phyloP scores from a whole-genome alignment of 1,139 yeast genomes.

The Scheffersomyces segobiensis region DNA sequence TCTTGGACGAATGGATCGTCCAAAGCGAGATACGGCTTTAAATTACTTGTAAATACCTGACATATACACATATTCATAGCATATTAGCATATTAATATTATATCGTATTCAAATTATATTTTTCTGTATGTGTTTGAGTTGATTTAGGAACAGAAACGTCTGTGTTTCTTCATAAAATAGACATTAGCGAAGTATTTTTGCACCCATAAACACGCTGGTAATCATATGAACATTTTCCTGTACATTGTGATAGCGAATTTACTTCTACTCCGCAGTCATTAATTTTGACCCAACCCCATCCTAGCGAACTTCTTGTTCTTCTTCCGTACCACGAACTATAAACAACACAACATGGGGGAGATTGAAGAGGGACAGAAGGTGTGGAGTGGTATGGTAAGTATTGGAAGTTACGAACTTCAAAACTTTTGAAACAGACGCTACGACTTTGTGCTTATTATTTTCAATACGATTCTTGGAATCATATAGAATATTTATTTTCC shows the following conservation, averaged over 20 bases:
- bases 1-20: conserved; percentile 28
- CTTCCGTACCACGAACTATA: background rate
- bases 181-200: no score
- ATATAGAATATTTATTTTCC: no score
- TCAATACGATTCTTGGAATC: background rate
- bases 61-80: background rate
- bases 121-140: no score
- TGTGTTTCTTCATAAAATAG: no score
- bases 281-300: background rate
- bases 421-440: background rate
- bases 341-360: background rate
- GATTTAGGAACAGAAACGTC: no score
- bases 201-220: background rate
- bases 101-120: background rate
- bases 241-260: background rate
- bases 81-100: background rate
- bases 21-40: conserved; percentile 1
- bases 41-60: background rate
- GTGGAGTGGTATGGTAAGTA: conserved; percentile 18
- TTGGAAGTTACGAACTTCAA: no score
- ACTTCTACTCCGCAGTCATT: background rate
- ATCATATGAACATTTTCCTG: background rate
- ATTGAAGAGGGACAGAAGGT: conserved; percentile 4
- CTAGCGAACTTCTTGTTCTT: background rate
- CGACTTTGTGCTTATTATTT: background rate